phyloP scores from a whole-genome alignment of 139 green algal species.

The Chlamydomonas schloesseri region DNA sequence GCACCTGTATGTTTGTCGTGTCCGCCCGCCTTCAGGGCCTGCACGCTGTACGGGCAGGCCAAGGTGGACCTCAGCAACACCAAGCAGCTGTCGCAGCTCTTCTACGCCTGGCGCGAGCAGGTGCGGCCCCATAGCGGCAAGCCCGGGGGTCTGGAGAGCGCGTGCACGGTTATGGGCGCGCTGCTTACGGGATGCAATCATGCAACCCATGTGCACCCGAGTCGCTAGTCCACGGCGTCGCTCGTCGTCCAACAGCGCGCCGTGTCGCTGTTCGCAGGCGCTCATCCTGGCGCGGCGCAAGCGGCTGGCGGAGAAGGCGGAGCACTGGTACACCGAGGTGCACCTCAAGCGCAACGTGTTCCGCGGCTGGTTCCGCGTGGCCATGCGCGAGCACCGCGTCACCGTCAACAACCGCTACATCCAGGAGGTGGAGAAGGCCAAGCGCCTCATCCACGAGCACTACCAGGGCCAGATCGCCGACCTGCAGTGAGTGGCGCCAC shows the following conservation, averaged over 20 bases:
- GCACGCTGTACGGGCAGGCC: slow-evolving; percentile 12
- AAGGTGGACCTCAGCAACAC: slow-evolving; percentile 43
- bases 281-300: background rate
- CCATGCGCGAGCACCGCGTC: slow-evolving; percentile 37
- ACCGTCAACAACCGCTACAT: slow-evolving; percentile 40
- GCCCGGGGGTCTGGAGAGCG: no score
- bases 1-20: background rate
- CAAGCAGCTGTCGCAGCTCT: slow-evolving; percentile 37
- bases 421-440: slow-evolving; percentile 38
- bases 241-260: no score
- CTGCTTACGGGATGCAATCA: no score
- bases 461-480: slow-evolving; percentile 38
- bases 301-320: slow-evolving; percentile 9
- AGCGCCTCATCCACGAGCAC: slow-evolving; percentile 26
- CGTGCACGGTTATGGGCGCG: no score
- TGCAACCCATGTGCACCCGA: no score
- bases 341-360: slow-evolving; percentile 53
- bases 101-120: slow-evolving; percentile 50
- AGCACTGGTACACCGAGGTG: slow-evolving; percentile 46
- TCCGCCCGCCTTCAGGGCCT: slow-evolving; percentile 9
- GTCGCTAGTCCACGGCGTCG: no score
- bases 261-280: no score
- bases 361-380: slow-evolving; percentile 39
- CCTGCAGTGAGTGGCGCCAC: slow-evolving; percentile 24
- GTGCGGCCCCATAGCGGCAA: background rate